phyloP scores from a whole-genome alignment of 176 grass and related monocot genomes.

The Lolium perenne region DNA sequence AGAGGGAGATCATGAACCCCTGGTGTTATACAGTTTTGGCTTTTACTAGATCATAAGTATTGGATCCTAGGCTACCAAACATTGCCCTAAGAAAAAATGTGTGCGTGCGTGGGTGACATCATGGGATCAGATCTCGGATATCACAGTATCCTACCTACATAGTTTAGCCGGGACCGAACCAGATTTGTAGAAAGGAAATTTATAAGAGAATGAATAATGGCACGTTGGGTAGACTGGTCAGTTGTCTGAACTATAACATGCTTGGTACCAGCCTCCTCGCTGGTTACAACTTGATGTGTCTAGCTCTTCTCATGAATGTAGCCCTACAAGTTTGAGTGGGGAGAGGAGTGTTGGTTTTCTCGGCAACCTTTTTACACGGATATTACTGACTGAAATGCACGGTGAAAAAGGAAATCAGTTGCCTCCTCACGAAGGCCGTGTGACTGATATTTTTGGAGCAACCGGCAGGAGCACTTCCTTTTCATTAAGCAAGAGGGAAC shows the following conservation, averaged over 20 bases:
- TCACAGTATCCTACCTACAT: not conserved
- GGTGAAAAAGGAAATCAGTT: not conserved
- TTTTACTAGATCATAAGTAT: no score
- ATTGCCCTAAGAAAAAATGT: not conserved
- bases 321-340: not conserved
- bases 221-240: not conserved
- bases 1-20: no score
- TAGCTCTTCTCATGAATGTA: conserved; percentile 1
- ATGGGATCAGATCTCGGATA: not conserved
- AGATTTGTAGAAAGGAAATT: not conserved
- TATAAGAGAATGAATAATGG: not conserved
- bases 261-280: not conserved
- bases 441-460: no score
- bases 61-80: not conserved
- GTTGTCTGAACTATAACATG: not conserved
- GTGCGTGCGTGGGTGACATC: not conserved
- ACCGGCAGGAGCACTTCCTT: no score
- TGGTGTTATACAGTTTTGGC: no score
- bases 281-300: not conserved
- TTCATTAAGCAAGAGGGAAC: no score
- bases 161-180: not conserved
- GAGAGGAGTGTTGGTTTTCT: not conserved
- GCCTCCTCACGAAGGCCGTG: not conserved
- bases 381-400: no score
- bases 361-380: not conserved